Conservation (phyloP, 257 asterid genomes). For the Coffea canephora region DNA sequence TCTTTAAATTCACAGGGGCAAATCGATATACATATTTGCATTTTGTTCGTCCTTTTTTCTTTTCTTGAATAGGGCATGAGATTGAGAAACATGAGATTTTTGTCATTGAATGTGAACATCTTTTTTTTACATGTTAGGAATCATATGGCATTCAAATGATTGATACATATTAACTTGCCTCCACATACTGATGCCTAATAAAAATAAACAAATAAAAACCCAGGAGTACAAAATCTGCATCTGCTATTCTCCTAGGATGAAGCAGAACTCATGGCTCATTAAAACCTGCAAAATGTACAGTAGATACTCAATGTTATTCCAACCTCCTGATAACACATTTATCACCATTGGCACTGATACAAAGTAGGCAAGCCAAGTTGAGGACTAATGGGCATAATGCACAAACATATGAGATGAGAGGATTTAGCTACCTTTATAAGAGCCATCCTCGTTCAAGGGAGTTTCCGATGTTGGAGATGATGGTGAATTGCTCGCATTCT, state of each 20-base stretch:
- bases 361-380: not conserved
- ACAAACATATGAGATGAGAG: not conserved
- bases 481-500: slow-evolving; percentile 32
- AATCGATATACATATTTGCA: too few species aligned
- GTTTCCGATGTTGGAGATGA: slow-evolving; percentile 74
- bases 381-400: not conserved
- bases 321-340: not conserved
- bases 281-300: slow-evolving; percentile 14
- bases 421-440: slow-evolving; percentile 31
- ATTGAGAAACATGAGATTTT: too few species aligned
- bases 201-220: too few species aligned
- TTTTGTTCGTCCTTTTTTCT: not conserved
- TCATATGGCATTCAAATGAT: not conserved
- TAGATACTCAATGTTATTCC: not conserved
- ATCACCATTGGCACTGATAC: not conserved
- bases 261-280: slow-evolving; percentile 6
- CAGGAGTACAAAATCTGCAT: not conserved
- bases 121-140: not conserved
- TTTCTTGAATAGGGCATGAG: not conserved
- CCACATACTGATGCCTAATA: not conserved
- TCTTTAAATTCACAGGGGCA: too few species aligned
- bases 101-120: not conserved
- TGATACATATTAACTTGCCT: not conserved
- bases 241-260: not conserved
- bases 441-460: slow-evolving; percentile 47